Evolutionary conservation across 306 rosid genomes (phyloP).

Genomic region (Cucurbita maxima): DNA sequence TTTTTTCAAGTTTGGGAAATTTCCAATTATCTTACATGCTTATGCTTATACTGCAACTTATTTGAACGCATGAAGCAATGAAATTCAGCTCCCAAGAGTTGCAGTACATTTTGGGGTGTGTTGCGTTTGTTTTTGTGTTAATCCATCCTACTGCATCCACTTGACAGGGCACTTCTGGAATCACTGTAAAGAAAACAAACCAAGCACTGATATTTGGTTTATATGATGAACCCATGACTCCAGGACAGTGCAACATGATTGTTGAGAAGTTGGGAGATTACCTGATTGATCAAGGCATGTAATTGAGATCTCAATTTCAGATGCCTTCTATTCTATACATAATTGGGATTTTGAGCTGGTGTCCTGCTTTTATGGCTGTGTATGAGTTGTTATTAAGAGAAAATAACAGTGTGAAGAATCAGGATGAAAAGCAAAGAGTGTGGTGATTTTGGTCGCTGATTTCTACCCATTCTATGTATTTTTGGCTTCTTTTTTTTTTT

Average conservation of each 20-base stretch:
- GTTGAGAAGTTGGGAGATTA: constrained; percentile 94
- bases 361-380: not conserved
- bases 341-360: not conserved
- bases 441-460: constrained; percentile 1
- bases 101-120: not conserved
- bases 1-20: not conserved
- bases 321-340: not conserved
- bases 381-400: not conserved
- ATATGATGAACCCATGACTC: constrained; percentile 73
- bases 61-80: not conserved
- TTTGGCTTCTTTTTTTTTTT: not conserved
- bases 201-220: constrained; percentile 57
- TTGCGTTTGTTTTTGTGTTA: too few relatives aligned
- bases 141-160: not conserved
- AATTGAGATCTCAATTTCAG: not conserved
- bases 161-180: constrained; percentile 64
- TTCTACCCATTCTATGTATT: constrained; percentile 6
- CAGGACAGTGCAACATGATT: constrained; percentile 78
- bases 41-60: not conserved
- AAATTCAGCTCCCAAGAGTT: not conserved
- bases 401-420: constrained; percentile 2
- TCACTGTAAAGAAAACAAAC: constrained; percentile 57
- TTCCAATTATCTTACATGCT: not conserved
- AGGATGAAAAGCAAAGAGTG: not conserved
- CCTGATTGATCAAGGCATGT: constrained; percentile 68